Base-by-base conservation (phyloP, 2,329 filamentous ascomycete genomes). In the Domatiomyces globalis region DNA sequence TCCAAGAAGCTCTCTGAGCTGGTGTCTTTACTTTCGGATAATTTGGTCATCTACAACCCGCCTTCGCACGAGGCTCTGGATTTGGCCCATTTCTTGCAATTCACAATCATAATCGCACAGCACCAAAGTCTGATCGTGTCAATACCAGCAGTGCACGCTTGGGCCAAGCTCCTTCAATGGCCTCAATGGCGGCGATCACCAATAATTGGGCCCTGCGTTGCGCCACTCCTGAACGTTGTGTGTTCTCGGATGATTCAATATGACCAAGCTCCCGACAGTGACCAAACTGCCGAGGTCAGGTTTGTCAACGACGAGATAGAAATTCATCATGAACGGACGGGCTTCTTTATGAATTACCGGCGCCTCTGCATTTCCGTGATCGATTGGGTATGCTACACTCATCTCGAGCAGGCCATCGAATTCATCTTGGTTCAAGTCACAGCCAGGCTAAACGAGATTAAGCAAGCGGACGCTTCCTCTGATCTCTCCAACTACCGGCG, bases 1-100 rank as follows among this genome's bases (percentile, higher is more conserved):
- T 81, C 86, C 43, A 96, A 96, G 71, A 95, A 94, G 67, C 79
- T 96, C 46, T 88, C 89, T 1, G 92, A 98, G 78, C 80, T 95
- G 71, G 73, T 95, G 8, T 90, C 89, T 20, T 86, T 85, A 61
- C 73, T 95, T 15, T 87, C 85, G 17, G 84, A 85, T 57, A 90
- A 89, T 62, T 76, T 95, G 54, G 86, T 92, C 61, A 80, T 85
- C 55, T 87, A 86, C 58, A 83, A 83, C 54, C 73, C 78, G 25
- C 73, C 79, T 45, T 73, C 90, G 36, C 81, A 84, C 53, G 75
- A 67, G 64, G 73, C 74, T 36, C 72, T 81, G 50, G 83, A 92
- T 63, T 73, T 90, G 10, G 75, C 81, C 33, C 81, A 80, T 4
- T 86, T 96, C 59, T 76, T 96, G 53, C 79, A 84, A 48, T 79